Evolutionary conservation across 345 rosid genomes (phyloP).

Genomic region (Rubroshorea leprosula): DNA sequence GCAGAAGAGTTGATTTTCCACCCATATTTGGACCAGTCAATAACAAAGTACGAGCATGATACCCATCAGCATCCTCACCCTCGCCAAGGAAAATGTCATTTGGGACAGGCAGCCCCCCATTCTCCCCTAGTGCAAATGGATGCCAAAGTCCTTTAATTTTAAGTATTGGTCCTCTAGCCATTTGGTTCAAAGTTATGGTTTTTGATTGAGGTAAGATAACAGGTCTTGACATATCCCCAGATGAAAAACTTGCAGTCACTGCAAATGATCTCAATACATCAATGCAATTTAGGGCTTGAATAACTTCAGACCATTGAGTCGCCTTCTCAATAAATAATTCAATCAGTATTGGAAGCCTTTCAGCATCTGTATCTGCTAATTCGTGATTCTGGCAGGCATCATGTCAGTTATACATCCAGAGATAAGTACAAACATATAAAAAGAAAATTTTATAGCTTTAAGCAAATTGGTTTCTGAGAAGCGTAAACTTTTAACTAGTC

Average conservation of each 20-base stretch:
- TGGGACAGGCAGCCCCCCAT: slow-evolving; percentile 69
- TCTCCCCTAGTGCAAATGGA: slow-evolving; percentile 74
- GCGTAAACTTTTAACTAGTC: not conserved
- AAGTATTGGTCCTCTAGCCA: slow-evolving; percentile 50
- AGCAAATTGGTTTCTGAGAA: slow-evolving; percentile 1
- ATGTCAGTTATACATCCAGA: slow-evolving; percentile 13
- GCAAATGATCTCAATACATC: slow-evolving; percentile 79
- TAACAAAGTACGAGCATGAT: slow-evolving; percentile 51
- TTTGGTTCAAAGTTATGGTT: slow-evolving; percentile 23
- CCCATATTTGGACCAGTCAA: slow-evolving; percentile 99
- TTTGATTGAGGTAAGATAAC: slow-evolving; percentile 47
- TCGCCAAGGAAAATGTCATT: slow-evolving; percentile 72
- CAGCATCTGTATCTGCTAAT: slow-evolving; percentile 62
- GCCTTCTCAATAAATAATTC: slow-evolving; percentile 82
- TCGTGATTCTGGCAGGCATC: slow-evolving; percentile 58
- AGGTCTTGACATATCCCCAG: slow-evolving; percentile 67
- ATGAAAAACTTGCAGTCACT: slow-evolving; percentile 48
- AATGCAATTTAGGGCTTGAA: slow-evolving; percentile 65
- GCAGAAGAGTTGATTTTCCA: slow-evolving; percentile 92
- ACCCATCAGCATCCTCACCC: slow-evolving; percentile 38
- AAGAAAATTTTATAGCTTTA: not conserved
- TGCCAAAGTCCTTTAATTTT: slow-evolving; percentile 84
- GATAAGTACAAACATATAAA: not conserved
- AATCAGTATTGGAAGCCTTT: slow-evolving; percentile 61
- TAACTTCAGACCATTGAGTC: slow-evolving; percentile 67